Conservation (phyloP, 768 basidiomycete species). For the Ramaria rubella region DNA sequence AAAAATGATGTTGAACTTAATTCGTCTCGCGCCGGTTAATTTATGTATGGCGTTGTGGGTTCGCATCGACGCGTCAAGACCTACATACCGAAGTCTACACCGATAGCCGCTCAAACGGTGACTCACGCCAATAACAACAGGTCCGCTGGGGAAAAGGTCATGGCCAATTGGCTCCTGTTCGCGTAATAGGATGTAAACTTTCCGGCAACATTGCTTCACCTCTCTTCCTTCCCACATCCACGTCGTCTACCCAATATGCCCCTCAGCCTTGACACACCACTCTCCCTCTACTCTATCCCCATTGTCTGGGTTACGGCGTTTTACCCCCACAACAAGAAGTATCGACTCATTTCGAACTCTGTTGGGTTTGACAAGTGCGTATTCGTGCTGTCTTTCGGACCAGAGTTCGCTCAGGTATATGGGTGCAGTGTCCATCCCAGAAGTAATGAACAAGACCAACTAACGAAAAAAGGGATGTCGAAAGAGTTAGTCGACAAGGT, state of each 20-base stretch:
- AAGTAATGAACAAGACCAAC: slow-evolving; percentile 6
- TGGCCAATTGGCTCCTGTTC: no score
- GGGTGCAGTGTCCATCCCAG: neutral
- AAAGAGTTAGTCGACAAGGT: slow-evolving; percentile 20
- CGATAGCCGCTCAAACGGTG: no score
- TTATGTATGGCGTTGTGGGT: no score
- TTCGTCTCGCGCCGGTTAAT: no score
- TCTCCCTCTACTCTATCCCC: slow-evolving; percentile 35
- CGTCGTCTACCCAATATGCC: slow-evolving; percentile 7
- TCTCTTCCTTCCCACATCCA: no score
- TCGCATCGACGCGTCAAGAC: no score
- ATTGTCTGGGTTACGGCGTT: slow-evolving; percentile 29
- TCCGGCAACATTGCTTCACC: neutral
- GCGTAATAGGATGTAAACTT: neutral
- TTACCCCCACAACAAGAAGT: slow-evolving; percentile 27
- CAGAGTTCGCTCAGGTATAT: neutral
- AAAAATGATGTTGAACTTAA: no score
- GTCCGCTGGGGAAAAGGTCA: no score
- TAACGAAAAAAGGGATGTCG: slow-evolving; percentile 21
- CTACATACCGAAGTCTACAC: no score
- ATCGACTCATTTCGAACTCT: slow-evolving; percentile 18
- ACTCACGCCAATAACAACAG: no score
- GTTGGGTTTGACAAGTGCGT: slow-evolving; percentile 33
- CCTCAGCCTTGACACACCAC: slow-evolving; percentile 15
- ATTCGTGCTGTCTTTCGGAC: neutral